These are phyloP conservation scores for Russula griseocarnosa DNA, from an alignment of 768 basidiomycete genomes.

Conservation along the genomic window DNA sequence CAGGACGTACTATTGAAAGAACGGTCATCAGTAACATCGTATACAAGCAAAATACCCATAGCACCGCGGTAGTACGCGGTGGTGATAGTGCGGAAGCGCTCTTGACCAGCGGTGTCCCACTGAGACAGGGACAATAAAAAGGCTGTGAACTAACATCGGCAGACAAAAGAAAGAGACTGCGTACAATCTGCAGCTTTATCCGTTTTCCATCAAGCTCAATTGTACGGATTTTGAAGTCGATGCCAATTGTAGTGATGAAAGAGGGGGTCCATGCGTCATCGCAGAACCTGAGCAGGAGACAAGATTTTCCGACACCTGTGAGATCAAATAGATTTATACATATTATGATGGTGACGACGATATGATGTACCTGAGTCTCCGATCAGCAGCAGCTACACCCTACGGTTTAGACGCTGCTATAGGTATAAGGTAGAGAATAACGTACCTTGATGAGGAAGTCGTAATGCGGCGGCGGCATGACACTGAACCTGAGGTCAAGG, in stretches of 20 bases:
- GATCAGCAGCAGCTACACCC: constrained; percentile 78
- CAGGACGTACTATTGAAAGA: constrained; percentile 85
- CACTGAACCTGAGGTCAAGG: not conserved
- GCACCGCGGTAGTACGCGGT: constrained; percentile 99
- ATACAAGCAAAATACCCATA: constrained; percentile 98
- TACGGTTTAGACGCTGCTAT: constrained; percentile 24
- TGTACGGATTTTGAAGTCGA: constrained; percentile 99
- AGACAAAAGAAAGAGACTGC: constrained; percentile 34
- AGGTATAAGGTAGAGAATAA: not conserved
- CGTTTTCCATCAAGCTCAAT: constrained; percentile 98
- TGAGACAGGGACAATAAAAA: constrained; percentile 34
- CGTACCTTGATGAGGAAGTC: constrained; percentile 93
- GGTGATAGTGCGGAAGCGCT: constrained; percentile 97
- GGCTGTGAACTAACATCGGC: not conserved
- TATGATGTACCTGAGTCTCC: constrained; percentile 78
- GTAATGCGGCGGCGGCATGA: constrained; percentile 90
- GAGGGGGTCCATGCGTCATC: constrained; percentile 99
- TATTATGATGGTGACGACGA: not conserved
- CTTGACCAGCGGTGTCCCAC: constrained; percentile 99
- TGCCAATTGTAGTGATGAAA: constrained; percentile 99
- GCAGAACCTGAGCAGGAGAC: constrained; percentile 92
- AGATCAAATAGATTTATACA: not conserved
- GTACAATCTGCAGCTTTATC: constrained; percentile 97
- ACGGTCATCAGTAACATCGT: constrained; percentile 92
- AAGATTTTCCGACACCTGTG: constrained; percentile 92